Base-by-base conservation (phyloP, 345 rosid species). In the Salix dunnii region DNA sequence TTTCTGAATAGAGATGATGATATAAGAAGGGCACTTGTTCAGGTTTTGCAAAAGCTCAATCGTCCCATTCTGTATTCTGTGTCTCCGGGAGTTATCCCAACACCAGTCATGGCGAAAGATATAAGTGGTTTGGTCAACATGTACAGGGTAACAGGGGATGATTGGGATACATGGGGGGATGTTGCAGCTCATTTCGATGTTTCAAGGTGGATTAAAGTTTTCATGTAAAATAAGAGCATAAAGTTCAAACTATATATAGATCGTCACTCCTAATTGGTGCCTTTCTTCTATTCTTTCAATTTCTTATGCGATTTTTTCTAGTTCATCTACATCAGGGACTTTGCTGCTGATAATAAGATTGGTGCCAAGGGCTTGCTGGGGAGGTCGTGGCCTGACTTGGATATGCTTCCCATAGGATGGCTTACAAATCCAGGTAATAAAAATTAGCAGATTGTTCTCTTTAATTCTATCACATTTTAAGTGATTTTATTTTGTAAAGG, bases 111-210 rank as follows among this genome's bases (percentile, higher is more conserved):
- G 97, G 97, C 93, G 69, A 88, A 89, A 86, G 88, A 86, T 74
- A 84, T 91, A 38, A 83, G 88, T 77, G 86, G 81, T 40, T 76
- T 90, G 35, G 93, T 86, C 70, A 93, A 89, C 88, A 89, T 91
- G 97, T 95, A 92, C 82, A 87, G 97, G 81, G 77, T 95, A 74
- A 90, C 97, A 13, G 94, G 86, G 20, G 97, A 95, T 85, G 97
- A 95, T 68, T 95, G 99, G 99, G 99, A 95, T 77, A 79, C 85
- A 36, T 95, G 99, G 99, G 82, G 78, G 75, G 99, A 95, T 60
- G 91, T 93, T 10, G 86, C 81, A 33, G 35, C 92, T 69, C 99
- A 95, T 89, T 95, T 95, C 77, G 86, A 89, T 78, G 86, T 95
- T 82, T 6, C 93, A 7, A 90, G 98, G 98, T 94, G 64, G 69